Base-by-base conservation (phyloP, 352 stramenopile genomes). In the Globisporangium middletonii region DNA sequence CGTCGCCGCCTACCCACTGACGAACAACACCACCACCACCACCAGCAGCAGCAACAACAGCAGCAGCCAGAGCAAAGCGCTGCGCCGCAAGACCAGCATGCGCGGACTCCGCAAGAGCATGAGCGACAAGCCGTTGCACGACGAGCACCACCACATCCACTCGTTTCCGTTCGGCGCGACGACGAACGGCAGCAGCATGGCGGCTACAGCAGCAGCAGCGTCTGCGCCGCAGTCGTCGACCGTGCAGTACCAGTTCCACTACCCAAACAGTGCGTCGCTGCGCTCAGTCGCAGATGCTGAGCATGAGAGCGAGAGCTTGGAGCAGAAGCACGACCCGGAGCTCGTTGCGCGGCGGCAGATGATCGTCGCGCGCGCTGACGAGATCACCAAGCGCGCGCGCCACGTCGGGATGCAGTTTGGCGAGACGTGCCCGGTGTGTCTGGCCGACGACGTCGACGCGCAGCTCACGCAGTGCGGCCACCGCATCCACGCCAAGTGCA, bases 401-500 rank as follows among this genome's bases (percentile, higher is more conserved):
- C 75, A 73, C 50, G 76, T 88, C 15, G 80, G 80, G 16, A 78
- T 90, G 67, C 64, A 87, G 57, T 65, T 78, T 6, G 80, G 80
- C 38, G 72, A 76, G 16, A 88, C 69, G 19, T 90, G 80, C 51
- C 80, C 80, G 28, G 76, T 90, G 59, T 90, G 80, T 60, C 70
- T 88, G n/a, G 64, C 59, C 19, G 76, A 84, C 63, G 80, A 90
- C 61, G 77, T 90, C 11, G 80, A 90, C 64, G 88, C 80, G 30
- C 74, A 84, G 52, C 57, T 90, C 11, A 79, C 71, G 28, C 67
- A 71, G 42, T 90, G 80, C 44, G 78, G 76, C 35, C 80, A 90
- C 61, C 63, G 77, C 42, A 77, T 88, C 26, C 80, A 90, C 62
- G 80, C 80, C 58, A 88, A 86, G 66, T 90, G 80, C 53, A 88